A percentile compares a stretch with the other conserved stretches of the same genome.
Evolutionary conservation across 2,329 filamentous ascomycete genomes (phyloP).

Genomic region (Xylariaceae sp.): DNA sequence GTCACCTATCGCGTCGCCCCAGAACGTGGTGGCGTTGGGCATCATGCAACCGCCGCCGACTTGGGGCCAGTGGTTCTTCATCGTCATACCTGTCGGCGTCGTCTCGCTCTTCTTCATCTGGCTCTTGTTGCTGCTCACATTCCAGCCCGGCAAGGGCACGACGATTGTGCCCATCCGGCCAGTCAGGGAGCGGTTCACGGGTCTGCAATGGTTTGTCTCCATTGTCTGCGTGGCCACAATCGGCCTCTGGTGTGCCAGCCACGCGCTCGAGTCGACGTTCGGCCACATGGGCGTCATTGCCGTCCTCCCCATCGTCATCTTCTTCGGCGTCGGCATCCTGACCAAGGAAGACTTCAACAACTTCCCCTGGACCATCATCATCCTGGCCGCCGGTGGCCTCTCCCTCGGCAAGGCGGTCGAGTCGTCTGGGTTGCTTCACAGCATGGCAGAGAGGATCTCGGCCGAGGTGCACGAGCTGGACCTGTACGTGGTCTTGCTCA

Average conservation of each 20-base stretch:
- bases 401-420: conserved; percentile 92
- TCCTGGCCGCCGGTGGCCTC: conserved; percentile 87
- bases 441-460: conserved; percentile 75
- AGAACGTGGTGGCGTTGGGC: conserved; percentile 93
- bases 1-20: conserved; percentile 92
- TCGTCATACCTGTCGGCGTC: conserved; percentile 86
- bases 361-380: conserved; percentile 99
- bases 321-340: conserved; percentile 93
- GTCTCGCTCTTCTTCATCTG: conserved; percentile 86
- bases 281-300: conserved; percentile 98
- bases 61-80: conserved; percentile 97
- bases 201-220: conserved; percentile 89
- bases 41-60: conserved; percentile 91
- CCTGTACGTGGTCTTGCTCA: conserved; percentile 78
- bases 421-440: conserved; percentile 85
- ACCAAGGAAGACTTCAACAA: conserved; percentile 99
- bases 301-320: conserved; percentile 89
- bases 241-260: conserved; percentile 82
- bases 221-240: conserved; percentile 81
- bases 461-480: conserved; percentile 68
- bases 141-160: conserved; percentile 77
- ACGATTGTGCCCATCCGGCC: conserved; percentile 88
- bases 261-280: conserved; percentile 80
- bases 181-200: conserved; percentile 81
- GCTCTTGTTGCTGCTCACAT: conserved; percentile 76